These are phyloP conservation scores for Linum lewisii DNA, from an alignment of 345 rosid genomes.

Conservation along the genomic window DNA sequence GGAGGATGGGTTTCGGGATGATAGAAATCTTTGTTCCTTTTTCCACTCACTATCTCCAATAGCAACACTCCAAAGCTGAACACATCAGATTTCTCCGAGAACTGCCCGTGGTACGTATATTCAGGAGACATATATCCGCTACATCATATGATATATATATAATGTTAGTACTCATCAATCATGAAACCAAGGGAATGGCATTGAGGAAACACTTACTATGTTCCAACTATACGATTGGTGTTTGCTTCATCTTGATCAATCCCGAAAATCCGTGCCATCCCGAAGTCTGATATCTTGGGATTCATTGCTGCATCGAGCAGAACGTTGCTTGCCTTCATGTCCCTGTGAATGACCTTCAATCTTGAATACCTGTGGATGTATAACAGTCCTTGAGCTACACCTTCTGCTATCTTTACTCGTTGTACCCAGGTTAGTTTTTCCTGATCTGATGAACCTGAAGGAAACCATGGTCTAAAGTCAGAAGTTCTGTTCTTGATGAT, in stretches of 20 bases:
- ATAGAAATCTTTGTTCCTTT: background rate
- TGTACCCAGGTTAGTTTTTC: background rate
- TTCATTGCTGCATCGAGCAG: conserved; percentile 1
- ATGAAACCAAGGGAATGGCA: background rate
- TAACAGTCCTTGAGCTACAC: background rate
- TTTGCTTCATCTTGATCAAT: background rate
- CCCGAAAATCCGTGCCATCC: background rate
- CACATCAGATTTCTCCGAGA: background rate
- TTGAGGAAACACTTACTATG: background rate
- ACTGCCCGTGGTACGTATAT: background rate
- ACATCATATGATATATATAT: background rate
- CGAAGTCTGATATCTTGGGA: conserved; percentile 6
- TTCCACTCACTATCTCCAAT: background rate
- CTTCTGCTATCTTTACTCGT: background rate
- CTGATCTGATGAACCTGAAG: background rate
- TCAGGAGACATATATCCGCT: conserved; percentile 4
- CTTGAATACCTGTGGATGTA: background rate
- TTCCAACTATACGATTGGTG: background rate
- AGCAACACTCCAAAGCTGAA: conserved; percentile 2
- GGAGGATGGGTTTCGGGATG: background rate
- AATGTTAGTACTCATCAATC: background rate
- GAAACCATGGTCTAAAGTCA: background rate
- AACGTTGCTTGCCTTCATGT: conserved; percentile 1
- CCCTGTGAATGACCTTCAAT: background rate
- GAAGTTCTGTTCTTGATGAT: too few species aligned